phyloP scores from a whole-genome alignment of 805 yeast genomes.

The Metschnikowia shivogae region DNA sequence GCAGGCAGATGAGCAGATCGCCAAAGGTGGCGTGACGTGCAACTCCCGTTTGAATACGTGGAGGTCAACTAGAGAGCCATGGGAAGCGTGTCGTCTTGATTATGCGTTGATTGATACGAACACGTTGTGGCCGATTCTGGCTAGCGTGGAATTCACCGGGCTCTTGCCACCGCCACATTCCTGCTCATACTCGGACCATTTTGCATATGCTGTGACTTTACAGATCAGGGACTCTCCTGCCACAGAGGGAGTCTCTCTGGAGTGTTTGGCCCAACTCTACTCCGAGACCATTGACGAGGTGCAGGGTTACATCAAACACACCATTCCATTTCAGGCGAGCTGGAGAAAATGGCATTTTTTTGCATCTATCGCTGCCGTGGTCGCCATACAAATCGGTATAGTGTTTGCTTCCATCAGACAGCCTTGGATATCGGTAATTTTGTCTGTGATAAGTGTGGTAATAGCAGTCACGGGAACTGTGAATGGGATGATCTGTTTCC shows the following conservation, averaged over 20 bases:
- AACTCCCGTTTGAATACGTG: slow-evolving; percentile 86
- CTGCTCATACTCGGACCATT: slow-evolving; percentile 86
- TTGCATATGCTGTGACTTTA: slow-evolving; percentile 58
- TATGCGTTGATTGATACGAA: slow-evolving; percentile 74
- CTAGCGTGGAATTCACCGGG: slow-evolving; percentile 73
- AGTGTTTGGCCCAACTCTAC: slow-evolving; percentile 35
- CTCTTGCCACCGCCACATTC: slow-evolving; percentile 46
- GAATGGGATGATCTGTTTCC: slow-evolving; percentile 71
- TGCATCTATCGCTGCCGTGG: slow-evolving; percentile 40
- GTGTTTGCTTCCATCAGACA: slow-evolving; percentile 55
- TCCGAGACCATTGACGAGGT: slow-evolving; percentile 12
- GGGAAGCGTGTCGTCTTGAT: slow-evolving; percentile 85
- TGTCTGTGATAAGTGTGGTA: slow-evolving; percentile 52
- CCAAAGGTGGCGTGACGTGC: slow-evolving; percentile 80
- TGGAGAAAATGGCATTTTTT: slow-evolving; percentile 69
- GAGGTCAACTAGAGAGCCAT: slow-evolving; percentile 52
- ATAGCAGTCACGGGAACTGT: slow-evolving; percentile 63
- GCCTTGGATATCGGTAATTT: slow-evolving; percentile 64
- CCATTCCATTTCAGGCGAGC: slow-evolving; percentile 53
- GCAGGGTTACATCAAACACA: slow-evolving; percentile 31
- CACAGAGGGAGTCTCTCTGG: slow-evolving; percentile 6
- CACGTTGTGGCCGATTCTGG: slow-evolving; percentile 51
- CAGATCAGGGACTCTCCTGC: slow-evolving; percentile 13
- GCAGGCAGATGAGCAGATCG: slow-evolving; percentile 51
- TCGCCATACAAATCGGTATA: slow-evolving; percentile 51